These are phyloP conservation scores for Vitis hybrid DNA, from an alignment of 177 flowering plant genomes.

Conservation along the genomic window DNA sequence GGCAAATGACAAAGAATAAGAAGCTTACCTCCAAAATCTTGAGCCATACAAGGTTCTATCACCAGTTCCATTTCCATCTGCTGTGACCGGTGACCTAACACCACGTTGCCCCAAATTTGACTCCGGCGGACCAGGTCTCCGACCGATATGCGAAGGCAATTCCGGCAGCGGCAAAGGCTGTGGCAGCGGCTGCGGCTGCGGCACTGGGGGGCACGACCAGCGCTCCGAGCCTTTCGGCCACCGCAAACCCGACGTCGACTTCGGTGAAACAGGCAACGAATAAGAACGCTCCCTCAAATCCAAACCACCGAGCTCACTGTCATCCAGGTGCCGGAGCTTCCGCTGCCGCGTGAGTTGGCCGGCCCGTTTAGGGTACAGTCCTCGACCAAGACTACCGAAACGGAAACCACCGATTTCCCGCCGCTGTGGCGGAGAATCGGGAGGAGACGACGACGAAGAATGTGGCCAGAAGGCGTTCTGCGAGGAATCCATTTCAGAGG, in stretches of 20 bases:
- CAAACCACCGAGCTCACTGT: slow-evolving; percentile 35
- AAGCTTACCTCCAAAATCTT: neutral
- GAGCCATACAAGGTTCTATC: neutral
- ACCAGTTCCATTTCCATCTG: neutral
- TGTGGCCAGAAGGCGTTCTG: too few species aligned
- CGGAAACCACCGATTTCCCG: too few species aligned
- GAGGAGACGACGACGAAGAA: too few species aligned
- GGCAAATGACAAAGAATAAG: too few species aligned
- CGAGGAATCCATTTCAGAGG: too few species aligned
- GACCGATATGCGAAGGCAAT: neutral
- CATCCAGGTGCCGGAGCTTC: slow-evolving; percentile 37
- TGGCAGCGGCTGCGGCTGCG: slow-evolving; percentile 49
- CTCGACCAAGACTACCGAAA: too few species aligned
- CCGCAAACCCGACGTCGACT: slow-evolving; percentile 5
- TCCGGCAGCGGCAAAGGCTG: slow-evolving; percentile 49
- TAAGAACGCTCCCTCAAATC: neutral
- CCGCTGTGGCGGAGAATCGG: too few species aligned
- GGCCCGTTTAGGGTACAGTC: neutral
- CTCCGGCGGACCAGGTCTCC: slow-evolving; percentile 6
- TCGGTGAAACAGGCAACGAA: slow-evolving; percentile 30
- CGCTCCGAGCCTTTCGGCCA: slow-evolving; percentile 15
- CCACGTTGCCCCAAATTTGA: neutral
- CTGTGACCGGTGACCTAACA: neutral
- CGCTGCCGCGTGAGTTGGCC: slow-evolving; percentile 34
- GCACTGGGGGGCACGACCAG: slow-evolving; percentile 34